Base-by-base conservation (phyloP, 2,329 filamentous ascomycete species). In the Penicillium sp. region DNA sequence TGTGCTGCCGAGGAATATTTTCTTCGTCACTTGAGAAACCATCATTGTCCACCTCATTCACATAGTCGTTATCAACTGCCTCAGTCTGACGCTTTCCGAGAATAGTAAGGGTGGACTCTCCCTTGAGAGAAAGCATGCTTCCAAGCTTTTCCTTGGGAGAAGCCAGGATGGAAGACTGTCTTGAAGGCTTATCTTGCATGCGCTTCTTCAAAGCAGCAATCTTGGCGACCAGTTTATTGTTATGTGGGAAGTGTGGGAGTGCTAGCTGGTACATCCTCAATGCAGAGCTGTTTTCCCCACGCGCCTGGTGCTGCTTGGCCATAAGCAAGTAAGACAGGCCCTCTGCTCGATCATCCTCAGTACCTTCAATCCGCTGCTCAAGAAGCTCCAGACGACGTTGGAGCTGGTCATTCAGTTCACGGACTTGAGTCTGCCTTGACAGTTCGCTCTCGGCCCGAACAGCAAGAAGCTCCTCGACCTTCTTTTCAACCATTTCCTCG, bases 401-500 rank as follows among this genome's bases (percentile, higher is more conserved):
- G 22, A 97, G 84, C 25, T 91, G 88, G 29, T 92, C 89, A 58
- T 86, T 90, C 35, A 93, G 81, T 35, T 85, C 82, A 3, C 70
- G 80, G 53, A 55, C 74, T 69, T 62, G 75, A 59, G 62, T 72
- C 60, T 74, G 75, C 54, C 41, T 76, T 60, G 55, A 78, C 69
- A 56, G 82, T 74, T 87, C 84, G 59, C 83, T 82, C 15, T 84
- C 69, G 1, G 84, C 85, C 51, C 88, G 85, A n/a, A 88, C 87
- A 0, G 92, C 91, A 1, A 97, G 79, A 33, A 94, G 92, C 75
- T 96, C 92, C 56, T 89, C 88, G 1, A 97, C 90, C 67, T 96
- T 96, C 65, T 89, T 90, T 73, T 96, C 90, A 1, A 97, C 91
- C 76, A 97, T 86, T 37, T 92, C 90, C 71, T 97, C 92, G 57